Evolutionary conservation across 371 early-diverging fungal species (phyloP).

Genomic region (Gilbertella persicaria): DNA sequence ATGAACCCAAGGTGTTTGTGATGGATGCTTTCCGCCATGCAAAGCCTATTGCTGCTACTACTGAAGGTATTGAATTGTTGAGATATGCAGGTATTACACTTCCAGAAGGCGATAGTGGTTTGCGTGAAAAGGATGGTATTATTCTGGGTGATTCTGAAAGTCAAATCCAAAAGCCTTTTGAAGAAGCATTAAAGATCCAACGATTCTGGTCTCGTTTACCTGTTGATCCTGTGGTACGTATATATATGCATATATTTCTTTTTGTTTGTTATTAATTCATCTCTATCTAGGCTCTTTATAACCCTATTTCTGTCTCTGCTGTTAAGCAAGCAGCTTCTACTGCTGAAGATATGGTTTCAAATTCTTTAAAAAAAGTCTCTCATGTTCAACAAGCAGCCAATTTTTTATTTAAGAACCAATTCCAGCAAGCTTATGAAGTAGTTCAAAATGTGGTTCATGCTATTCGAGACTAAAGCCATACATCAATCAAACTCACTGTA

Average conservation of each 20-base stretch:
- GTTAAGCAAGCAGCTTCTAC: background rate
- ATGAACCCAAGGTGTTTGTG: slow-evolving; percentile 34
- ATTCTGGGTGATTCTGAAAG: background rate
- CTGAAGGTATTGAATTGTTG: slow-evolving; percentile 27
- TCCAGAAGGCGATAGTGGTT: background rate
- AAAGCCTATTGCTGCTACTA: slow-evolving; percentile 38
- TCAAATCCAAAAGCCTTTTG: background rate
- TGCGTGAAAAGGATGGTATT: slow-evolving; percentile 1
- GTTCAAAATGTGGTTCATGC: background rate
- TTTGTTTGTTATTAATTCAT: no score
- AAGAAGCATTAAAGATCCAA: slow-evolving; percentile 34
- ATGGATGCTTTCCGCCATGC: slow-evolving; percentile 39
- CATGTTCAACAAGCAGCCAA: background rate
- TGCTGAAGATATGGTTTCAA: background rate
- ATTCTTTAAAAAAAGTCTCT: background rate
- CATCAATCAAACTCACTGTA: no score
- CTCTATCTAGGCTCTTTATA: background rate
- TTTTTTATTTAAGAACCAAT: background rate
- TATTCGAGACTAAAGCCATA: background rate
- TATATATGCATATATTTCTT: no score
- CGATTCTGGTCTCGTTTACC: slow-evolving; percentile 43
- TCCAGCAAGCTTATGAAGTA: background rate
- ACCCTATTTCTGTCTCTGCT: background rate
- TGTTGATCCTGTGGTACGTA: no score
- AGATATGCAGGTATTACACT: slow-evolving; percentile 5